Evolutionary conservation across 2,329 filamentous ascomycete genomes (phyloP), one percentile per base, ranked within the genome.

Genomic region (Fusarium udum): DNA sequence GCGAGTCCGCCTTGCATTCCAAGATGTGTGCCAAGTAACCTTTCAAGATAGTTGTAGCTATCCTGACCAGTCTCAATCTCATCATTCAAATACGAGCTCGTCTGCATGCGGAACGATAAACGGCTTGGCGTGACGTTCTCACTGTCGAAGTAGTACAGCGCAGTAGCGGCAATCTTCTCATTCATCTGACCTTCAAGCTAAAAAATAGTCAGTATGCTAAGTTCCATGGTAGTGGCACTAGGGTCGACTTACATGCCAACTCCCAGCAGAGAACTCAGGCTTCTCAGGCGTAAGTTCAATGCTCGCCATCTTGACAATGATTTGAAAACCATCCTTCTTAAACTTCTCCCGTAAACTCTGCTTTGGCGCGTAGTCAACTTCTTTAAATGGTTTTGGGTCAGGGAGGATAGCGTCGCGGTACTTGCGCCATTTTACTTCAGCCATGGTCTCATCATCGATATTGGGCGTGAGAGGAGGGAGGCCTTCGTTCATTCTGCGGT

Each of bases 231-330:
- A 22, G 24, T 6, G 15, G 9, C 9, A 10, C 3, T n/a, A 9
- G 16, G 10, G 18, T 10, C 8, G n/a, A 49, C 46, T 43, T 15
- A 60, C 61, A 24, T 65, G 34, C 40, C 46, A 60, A 26, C 45
- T 39, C 11, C 61, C 53, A 9, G 34, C 24, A 1, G 40, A 13
- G 16, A 53, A 65, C 15, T 65, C 40, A 1, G 61, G 40, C 5
- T 59, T 65, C 5, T 67, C 61, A 5, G 61, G 61, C 0, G 40
- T 65, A 1, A 65, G 24, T 13, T 65, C 53, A 26, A 65, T 67
- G 18, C 61, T 67, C 6, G 40, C 61, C 53, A 67, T 67, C 24
- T 67, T 65, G 18, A 60, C 34, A 7, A 60, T 49, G 22, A 65
- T 45, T 31, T 65, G 36, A 22, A 65, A 12, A 1, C 46, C 36